Evolutionary conservation across 2,329 filamentous ascomycete genomes (phyloP).

Genomic region (Sclerotinia minor): DNA sequence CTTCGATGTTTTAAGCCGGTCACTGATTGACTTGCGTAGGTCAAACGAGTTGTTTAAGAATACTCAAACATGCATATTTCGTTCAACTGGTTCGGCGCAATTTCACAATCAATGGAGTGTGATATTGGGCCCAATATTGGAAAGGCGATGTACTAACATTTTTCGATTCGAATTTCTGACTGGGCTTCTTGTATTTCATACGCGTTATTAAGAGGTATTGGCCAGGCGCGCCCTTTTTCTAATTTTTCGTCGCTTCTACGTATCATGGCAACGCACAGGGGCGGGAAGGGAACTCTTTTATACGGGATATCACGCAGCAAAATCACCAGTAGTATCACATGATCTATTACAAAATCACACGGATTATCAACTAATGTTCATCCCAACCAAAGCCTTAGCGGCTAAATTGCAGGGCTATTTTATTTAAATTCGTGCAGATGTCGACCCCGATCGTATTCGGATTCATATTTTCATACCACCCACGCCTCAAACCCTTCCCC

Average conservation of each 20-base stretch:
- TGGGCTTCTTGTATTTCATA: conserved; percentile 6
- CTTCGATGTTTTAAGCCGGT: conserved; percentile 38
- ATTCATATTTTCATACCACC: background rate
- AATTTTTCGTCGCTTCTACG: background rate
- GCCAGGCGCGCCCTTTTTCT: conserved; percentile 5
- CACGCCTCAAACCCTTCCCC: background rate
- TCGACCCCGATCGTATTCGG: conserved; percentile 1
- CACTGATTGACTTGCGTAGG: conserved; percentile 44
- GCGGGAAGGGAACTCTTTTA: background rate
- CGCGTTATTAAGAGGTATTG: conserved; percentile 8
- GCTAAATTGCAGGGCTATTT: conserved; percentile 8
- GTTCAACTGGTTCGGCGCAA: conserved; percentile 35
- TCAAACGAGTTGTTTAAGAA: conserved; percentile 63
- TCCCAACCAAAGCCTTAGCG: background rate
- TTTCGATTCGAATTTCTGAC: conserved; percentile 13
- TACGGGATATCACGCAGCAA: background rate
- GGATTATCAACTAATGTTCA: conserved; percentile 6
- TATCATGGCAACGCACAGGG: background rate
- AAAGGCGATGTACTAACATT: conserved; percentile 28
- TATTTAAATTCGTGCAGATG: conserved; percentile 1
- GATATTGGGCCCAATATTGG: conserved; percentile 14
- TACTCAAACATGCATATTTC: conserved; percentile 18
- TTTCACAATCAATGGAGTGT: conserved; percentile 29
- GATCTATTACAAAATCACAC: background rate
- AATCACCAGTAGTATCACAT: conserved; percentile 1